Evolutionary conservation across 2,329 filamentous ascomycete genomes (phyloP), one percentile per base, ranked within the genome.

Genomic region (Xylaria sp.): DNA sequence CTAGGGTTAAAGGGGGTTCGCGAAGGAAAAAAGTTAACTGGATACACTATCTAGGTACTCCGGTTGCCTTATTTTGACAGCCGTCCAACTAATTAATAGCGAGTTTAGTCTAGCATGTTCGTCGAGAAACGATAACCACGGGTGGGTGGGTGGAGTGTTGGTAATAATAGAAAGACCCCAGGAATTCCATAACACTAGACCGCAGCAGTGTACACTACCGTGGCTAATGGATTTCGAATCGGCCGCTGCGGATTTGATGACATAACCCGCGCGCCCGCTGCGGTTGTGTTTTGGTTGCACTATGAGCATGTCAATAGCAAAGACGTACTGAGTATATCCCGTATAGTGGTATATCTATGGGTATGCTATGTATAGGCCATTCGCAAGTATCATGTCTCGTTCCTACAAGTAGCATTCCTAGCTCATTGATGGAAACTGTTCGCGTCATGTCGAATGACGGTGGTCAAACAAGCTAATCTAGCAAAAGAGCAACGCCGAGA

Each of bases 151-250:
- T 55, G 40, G 37, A 12, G 35, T 69, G 62, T 47, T 66, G 58
- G 44, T 66, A 68, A 68, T 68, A 66, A 69, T 69, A 69, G 67
- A 48, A 63, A 57, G 62, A 62, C 66, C 60, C 67, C 63, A 66
- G 54, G 47, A 60, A 60, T 63, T n/a, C 53, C 29, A 55, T 23
- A 21, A 50, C 35, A 53, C 64, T 58, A 51, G 37, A n/a, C 55
- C 55, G 32, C 32, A 58, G 54, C 12, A 35, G 25, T 44, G 37
- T 47, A 48, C 12, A 21, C 40, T 48, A 44, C 25, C 48, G 18
- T 13, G 47, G 25, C 29, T n/a, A 50, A 23, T 55, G 47, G 37
- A 21, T 50, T 65, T 68, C 48, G 25, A 53, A 62, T 60, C 53
- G 66, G 66, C 44, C 29, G 6, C 37, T 18, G 61, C 62, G 66